Evolutionary conservation across 129 eudicot genomes (phyloP), one percentile per base, ranked within the genome.

Genomic region (Artemisia argyi): DNA sequence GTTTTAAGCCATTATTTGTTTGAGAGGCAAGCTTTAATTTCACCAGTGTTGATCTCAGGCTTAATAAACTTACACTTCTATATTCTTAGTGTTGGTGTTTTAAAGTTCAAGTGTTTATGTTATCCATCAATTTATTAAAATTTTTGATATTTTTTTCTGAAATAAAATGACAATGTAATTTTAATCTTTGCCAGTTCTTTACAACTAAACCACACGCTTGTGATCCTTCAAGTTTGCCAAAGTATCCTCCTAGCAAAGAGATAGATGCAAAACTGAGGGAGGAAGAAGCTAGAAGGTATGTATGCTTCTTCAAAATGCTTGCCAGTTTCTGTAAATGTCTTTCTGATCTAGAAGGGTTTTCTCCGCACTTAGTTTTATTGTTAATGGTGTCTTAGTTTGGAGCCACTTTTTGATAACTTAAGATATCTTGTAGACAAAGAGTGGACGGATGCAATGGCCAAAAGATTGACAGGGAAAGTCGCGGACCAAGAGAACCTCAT

Each of bases 201-300:
- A 82, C 82, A 17, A 78, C 86, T 72, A 64, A 84, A 64, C 97
- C 97, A 56, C 82, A 82, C 74, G 86, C 97, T 59, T 88, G 97
- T 77, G 96, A 88, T 77, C 96, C 97, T 51, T 84, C 93, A 65
- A 79, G 81, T 76, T 86, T 91, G 73, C 97, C 97, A 35, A 84
- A 84, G 42, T 91, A 86, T 78, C 97, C 96, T 71, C 97, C 97
- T 60, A 91, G 91, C 92, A 91, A 91, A 83, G 97, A 91, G 79
- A 88, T 91, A 14, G 96, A 91, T 80, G 96, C 92, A 67, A 88
- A 86, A 79, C 10, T 80, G 71, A 85, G 97, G 19, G 91, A 91
- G 62, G 96, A 91, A 61, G 89, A 86, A 80, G 78, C 82, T 50
- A 81, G 83, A 80, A 88, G 92, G 97, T 91, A 71, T 44, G 46